Evolutionary conservation across 805 yeast species (phyloP).

Genomic region (Scheffersomyces lignosus): DNA sequence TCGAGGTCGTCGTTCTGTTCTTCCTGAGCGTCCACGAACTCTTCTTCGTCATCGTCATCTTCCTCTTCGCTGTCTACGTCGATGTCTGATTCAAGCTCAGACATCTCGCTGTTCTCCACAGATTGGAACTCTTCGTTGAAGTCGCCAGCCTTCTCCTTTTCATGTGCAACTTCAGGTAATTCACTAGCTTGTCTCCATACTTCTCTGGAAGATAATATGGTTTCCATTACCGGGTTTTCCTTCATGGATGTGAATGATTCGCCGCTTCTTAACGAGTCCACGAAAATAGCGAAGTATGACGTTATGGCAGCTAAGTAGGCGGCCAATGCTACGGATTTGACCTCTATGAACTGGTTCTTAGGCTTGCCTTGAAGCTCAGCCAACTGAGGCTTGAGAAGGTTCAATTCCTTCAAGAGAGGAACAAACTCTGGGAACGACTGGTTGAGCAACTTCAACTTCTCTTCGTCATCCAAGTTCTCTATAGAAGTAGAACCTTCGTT

Average conservation of each 20-base stretch:
- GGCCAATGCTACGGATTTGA: conserved; percentile 69
- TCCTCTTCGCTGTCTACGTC: conserved; percentile 12
- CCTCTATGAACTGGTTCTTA: conserved; percentile 10
- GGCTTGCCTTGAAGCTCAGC: conserved; percentile 29
- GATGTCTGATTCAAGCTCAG: conserved; percentile 16
- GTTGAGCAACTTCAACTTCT: conserved; percentile 53
- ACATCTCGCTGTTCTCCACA: conserved; percentile 20
- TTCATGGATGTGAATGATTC: conserved; percentile 63
- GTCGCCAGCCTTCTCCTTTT: conserved; percentile 20
- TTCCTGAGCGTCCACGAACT: conserved; percentile 15
- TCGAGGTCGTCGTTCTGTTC: conserved; percentile 43
- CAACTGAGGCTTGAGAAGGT: conserved; percentile 42
- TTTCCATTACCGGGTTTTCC: conserved; percentile 88
- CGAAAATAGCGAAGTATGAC: conserved; percentile 75
- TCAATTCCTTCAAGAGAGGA: conserved; percentile 68
- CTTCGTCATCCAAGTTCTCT: conserved; percentile 47
- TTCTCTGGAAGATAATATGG: conserved; percentile 77
- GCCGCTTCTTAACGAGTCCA: conserved; percentile 53
- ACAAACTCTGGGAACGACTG: conserved; percentile 79
- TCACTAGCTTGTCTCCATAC: conserved; percentile 83
- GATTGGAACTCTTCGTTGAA: conserved; percentile 17
- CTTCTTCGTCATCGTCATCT: conserved; percentile 18
- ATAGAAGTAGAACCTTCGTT: conserved; percentile 14
- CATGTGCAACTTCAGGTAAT: conserved; percentile 33
- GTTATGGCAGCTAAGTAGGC: conserved; percentile 78